Percentiles rank a stretch among this genome's conserved stretches.
phyloP scores from a whole-genome alignment of 331 rosid species.

The Stylosanthes scabra region DNA sequence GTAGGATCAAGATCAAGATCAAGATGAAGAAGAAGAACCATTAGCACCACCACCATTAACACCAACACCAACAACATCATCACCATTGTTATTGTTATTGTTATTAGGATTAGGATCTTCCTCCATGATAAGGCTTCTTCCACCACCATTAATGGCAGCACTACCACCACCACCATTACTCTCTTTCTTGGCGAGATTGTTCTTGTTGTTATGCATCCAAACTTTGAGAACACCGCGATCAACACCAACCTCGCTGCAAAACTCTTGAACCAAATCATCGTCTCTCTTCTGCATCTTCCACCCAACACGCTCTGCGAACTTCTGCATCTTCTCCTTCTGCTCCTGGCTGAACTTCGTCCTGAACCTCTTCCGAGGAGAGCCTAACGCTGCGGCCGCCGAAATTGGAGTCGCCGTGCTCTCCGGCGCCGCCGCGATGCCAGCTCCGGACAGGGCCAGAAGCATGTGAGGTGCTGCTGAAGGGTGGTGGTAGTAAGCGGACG shows the following conservation, averaged over 20 bases:
- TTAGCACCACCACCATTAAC: conserved; percentile 66
- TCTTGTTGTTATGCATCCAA: conserved; percentile 99
- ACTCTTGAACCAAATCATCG: conserved; percentile 62
- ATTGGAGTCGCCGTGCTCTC: conserved; percentile 49
- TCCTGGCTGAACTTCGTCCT: conserved; percentile 81
- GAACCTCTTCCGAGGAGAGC: conserved; percentile 62
- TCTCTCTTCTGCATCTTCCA: conserved; percentile 97
- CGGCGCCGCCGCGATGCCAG: conserved; percentile 54
- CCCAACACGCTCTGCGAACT: conserved; percentile 80
- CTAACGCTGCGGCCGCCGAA: conserved; percentile 22
- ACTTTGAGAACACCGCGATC: conserved; percentile 84
- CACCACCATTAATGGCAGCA: conserved; percentile 21
- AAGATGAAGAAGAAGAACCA: conserved; percentile 93
- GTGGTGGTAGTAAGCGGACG: conserved; percentile 72
- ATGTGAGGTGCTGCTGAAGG: conserved; percentile 98
- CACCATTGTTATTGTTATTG: conserved; percentile 17
- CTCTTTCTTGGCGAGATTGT: conserved; percentile 59
- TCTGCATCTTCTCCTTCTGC: conserved; percentile 86
- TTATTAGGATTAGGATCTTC: conserved; percentile 33
- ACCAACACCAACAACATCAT: conserved; percentile 31
- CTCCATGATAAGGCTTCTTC: conserved; percentile 33
- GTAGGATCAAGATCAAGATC: conserved; percentile 40
- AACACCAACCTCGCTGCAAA: conserved; percentile 76
- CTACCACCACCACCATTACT: neutral
- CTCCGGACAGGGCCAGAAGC: conserved; percentile 81